A percentile compares a stretch with the other conserved stretches of the same genome.
Conservation (phyloP, 2,329 filamentous ascomycete species). For the Periconia sp. region DNA sequence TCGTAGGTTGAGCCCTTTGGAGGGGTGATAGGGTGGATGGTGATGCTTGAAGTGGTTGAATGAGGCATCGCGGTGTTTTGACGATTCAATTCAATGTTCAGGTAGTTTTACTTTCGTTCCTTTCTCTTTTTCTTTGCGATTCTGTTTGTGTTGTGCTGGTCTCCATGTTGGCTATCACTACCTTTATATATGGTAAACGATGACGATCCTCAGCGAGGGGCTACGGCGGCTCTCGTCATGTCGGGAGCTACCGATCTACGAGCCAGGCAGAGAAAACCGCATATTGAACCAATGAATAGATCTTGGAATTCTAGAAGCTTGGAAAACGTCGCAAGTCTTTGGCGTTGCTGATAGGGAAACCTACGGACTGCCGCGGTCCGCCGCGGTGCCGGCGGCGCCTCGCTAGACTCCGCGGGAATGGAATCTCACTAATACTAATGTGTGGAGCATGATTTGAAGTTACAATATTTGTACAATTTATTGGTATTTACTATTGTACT, state of each 20-base stretch:
- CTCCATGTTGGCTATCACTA: background rate
- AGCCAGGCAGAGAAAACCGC: background rate
- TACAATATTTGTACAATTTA: too few species aligned
- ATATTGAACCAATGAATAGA: background rate
- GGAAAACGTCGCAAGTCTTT: background rate
- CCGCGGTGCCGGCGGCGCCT: constrained; percentile 7
- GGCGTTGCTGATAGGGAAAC: constrained; percentile 4
- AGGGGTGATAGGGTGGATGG: constrained; percentile 21
- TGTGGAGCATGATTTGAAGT: too few species aligned
- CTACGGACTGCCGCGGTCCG: constrained; percentile 7
- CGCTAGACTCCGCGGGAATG: too few species aligned
- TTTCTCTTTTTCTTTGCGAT: background rate
- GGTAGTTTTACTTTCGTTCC: background rate
- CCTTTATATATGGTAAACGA: background rate
- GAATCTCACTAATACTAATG: too few species aligned
- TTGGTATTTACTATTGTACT: too few species aligned
- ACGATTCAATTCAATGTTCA: background rate
- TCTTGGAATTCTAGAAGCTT: background rate
- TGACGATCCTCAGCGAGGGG: background rate
- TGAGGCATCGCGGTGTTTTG: constrained; percentile 23
- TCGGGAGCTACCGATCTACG: constrained; percentile 1
- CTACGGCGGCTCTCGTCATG: background rate
- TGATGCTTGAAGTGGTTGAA: constrained; percentile 24
- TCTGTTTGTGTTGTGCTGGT: background rate
- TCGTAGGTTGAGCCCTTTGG: constrained; percentile 40